These are phyloP conservation scores for Fusarium sp. DNA, from an alignment of 2,329 filamentous ascomycete species.

Conservation along the genomic window DNA sequence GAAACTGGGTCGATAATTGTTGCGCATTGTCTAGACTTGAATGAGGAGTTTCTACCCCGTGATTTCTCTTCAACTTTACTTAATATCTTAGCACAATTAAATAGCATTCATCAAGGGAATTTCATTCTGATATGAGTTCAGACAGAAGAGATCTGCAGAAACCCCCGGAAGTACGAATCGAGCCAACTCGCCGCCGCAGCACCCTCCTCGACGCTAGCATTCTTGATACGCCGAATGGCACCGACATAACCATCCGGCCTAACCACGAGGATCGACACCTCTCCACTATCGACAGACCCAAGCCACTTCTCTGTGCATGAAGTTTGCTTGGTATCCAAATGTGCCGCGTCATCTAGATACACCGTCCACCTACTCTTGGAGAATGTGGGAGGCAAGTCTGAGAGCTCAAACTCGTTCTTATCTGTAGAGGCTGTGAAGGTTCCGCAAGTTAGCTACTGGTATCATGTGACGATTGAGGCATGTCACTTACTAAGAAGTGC, in stretches of 20 bases:
- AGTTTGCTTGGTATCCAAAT: slow-evolving; percentile 59
- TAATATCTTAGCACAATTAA: accelerated
- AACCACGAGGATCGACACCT: slow-evolving; percentile 71
- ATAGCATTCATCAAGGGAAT: accelerated
- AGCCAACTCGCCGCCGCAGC: slow-evolving; percentile 61
- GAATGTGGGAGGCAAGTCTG: slow-evolving; percentile 67
- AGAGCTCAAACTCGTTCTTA: slow-evolving; percentile 71
- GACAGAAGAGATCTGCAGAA: slow-evolving; percentile 56
- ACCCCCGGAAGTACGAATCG: slow-evolving; percentile 62
- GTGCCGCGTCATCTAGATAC: slow-evolving; percentile 71
- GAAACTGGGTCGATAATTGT: too few relatives aligned
- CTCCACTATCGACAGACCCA: slow-evolving; percentile 60
- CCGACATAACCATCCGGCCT: slow-evolving; percentile 79
- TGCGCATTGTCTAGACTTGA: too few relatives aligned
- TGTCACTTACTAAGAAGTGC: slow-evolving; percentile 67
- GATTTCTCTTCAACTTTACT: not conserved
- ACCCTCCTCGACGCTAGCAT: slow-evolving; percentile 57
- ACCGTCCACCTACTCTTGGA: slow-evolving; percentile 74
- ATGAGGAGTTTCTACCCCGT: accelerated
- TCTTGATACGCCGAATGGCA: slow-evolving; percentile 63
- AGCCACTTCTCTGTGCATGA: slow-evolving; percentile 75
- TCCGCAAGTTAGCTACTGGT: too few relatives aligned
- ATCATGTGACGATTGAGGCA: too few relatives aligned
- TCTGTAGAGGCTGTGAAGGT: slow-evolving; percentile 60
- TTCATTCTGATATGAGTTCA: not conserved